Evolutionary conservation across 306 rosid species (phyloP).

Genomic region (Acacia melanoxylon): DNA sequence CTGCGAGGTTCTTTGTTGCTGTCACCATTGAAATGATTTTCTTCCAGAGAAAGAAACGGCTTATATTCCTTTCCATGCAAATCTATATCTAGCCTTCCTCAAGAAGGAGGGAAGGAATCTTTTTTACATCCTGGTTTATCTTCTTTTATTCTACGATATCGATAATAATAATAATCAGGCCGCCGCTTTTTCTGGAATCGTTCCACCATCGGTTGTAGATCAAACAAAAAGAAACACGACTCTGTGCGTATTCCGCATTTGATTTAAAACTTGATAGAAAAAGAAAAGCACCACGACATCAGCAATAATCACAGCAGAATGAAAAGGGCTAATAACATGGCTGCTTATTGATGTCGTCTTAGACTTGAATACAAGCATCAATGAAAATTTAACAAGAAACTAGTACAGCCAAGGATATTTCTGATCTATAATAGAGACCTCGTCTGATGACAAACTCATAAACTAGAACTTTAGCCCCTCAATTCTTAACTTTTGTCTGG

Average conservation of each 20-base stretch:
- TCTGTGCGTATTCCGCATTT: neutral
- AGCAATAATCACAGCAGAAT: neutral
- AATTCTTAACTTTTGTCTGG: conserved; percentile 46
- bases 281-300: neutral
- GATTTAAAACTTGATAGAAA: neutral
- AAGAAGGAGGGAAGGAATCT: conserved; percentile 34
- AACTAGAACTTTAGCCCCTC: conserved; percentile 36
- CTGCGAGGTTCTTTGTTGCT: neutral
- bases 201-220: conserved; percentile 10
- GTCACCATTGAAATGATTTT: conserved; percentile 12
- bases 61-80: conserved; percentile 43
- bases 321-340: neutral
- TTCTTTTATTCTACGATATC: neutral
- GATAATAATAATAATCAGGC: neutral
- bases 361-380: conserved; percentile 25
- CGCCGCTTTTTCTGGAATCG: conserved; percentile 13
- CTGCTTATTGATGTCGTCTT: neutral
- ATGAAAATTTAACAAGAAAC: conserved; percentile 33
- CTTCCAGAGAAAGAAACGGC: conserved; percentile 41
- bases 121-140: neutral
- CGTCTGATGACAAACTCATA: conserved; percentile 35
- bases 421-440: conserved; percentile 34
- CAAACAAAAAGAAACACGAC: conserved; percentile 19
- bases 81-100: conserved; percentile 29
- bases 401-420: conserved; percentile 35